Base-by-base conservation (phyloP, 208 protist species). In the Kentomonas sorsogonicus region DNA sequence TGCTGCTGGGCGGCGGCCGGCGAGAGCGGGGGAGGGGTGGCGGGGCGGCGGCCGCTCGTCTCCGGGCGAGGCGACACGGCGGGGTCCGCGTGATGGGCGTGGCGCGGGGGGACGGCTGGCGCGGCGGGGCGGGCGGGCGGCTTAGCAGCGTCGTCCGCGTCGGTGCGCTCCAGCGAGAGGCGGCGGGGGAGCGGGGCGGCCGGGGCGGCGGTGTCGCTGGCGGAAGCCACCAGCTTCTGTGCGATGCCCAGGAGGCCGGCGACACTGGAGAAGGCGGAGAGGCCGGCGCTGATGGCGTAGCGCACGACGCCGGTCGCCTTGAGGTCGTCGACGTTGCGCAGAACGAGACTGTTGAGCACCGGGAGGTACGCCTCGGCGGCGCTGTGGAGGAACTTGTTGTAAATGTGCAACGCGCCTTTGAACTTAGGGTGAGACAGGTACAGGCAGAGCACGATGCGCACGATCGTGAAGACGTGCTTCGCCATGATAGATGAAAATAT, bases 401-500 rank as follows among this genome's bases (percentile, higher is more conserved):
- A 89, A 25, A 78, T 50, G 5, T 44, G 38, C 50, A 70, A 39
- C 7, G 86, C 81, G 3, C 86, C 86, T 25, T 74, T 56, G 48
- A 86, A 77, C 40, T 63, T 73, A 16, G 79, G 77, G 41, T 93
- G 73, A 15, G 74, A 52, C 27, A 87, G 64, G 61, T 89, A 93
- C 16, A 89, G 38, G 10, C 69, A 72, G 0, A 87, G 34, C 13
- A 79, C 60, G 33, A 89, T 87, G 30, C 85, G 78, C 20, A 63
- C 60, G 9, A 67, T 53, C 11, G 77, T 36, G 63, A 86, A 87
- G 5, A 85, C 52, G 47, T 71, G 70, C 65, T 79, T 74, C 6
- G 81, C 78, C 15, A 92, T 72, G 30, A 89, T 69, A 11, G 69
- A 71, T 31, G 77, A 79, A 29, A 87, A 66, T 16, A 93, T 61